Conservation (phyloP, 257 asterid species). For the Forsythia suspensa region DNA sequence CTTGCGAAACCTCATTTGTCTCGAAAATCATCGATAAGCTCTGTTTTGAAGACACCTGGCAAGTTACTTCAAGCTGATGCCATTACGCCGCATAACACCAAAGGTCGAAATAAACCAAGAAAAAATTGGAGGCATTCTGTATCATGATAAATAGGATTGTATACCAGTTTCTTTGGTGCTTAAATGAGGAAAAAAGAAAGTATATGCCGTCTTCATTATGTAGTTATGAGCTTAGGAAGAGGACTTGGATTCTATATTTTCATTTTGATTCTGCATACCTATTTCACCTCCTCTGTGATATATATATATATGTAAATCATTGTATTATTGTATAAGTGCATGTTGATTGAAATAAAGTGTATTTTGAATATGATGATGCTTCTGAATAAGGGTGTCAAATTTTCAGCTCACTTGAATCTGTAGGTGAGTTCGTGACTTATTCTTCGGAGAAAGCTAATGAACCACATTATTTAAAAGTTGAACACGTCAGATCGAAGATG, state of each 20-base stretch:
- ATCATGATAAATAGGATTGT: constrained; percentile 39
- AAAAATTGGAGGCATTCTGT: constrained; percentile 72
- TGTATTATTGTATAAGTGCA: constrained; percentile 4
- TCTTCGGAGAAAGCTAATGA: not conserved
- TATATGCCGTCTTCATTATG: not conserved
- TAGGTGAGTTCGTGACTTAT: not conserved
- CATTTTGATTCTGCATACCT: not conserved
- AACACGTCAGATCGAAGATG: not conserved
- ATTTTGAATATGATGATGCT: not conserved
- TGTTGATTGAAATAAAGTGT: constrained; percentile 7
- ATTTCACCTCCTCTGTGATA: constrained; percentile 4
- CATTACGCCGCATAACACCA: constrained; percentile 29
- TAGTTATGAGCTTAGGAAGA: constrained; percentile 18
- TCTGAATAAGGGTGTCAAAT: too few species aligned
- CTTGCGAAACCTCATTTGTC: constrained; percentile 68
- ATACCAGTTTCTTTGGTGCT: not conserved
- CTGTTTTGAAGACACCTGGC: constrained; percentile 61
- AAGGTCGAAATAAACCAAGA: constrained; percentile 47
- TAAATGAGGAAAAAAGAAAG: not conserved
- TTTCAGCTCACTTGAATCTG: not conserved
- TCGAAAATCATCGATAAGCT: constrained; percentile 63
- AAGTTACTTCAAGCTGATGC: constrained; percentile 54
- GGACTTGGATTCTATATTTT: constrained; percentile 4
- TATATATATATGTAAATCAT: constrained; percentile 9
- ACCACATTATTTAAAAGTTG: too few species aligned